Evolutionary conservation across 1,284 basidiomycete genomes (phyloP), one percentile per base, ranked within the genome.

Genomic region (Gymnopus androsaceus): DNA sequence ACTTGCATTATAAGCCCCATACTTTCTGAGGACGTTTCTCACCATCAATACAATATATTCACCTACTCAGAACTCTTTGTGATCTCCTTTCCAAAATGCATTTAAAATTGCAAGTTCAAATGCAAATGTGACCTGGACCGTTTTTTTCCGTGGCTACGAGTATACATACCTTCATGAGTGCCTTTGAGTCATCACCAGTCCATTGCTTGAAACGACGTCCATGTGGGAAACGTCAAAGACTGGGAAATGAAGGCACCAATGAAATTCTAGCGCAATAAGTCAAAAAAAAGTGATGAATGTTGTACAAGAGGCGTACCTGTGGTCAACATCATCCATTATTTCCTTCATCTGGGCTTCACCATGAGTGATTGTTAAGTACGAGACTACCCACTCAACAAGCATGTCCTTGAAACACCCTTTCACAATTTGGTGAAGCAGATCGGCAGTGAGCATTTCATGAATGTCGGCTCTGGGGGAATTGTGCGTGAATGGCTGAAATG

Each of bases 391-490:
- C 0, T 53, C 58, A 1, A 69, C 66, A 1, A 69, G 51, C 49
- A 52, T 51, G 49, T 74, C 69, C 42, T 73, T 72, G 61, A 71
- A 72, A 3, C 67, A 62, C 1, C 71, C 70, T 57, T 73, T 72
- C 55, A 73, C 67, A 14, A 73, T 21, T 53, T 73, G 70, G 51
- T 74, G 72, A 0, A 72, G 60, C 1, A 70, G 52, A 48, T 72
- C 68, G 23, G 64, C 60, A 1, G 68, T 56, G 11, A 72, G 36
- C 21, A 64, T 56, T n/a, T 64, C 58, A 48, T 67, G 63, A 3
- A 71, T 70, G 53, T 72, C 62, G 7, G 63, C 62, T 34, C 63
- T 44, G 65, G 68, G 55, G 31, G 57, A 60, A 17, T 52, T 5
- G 33, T 44, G 27, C 1, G 56, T 60, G 33, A 57, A 60, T 8